Evolutionary conservation across 1,139 yeast genomes (phyloP).

Genomic region (Chernovozyma sophiae-reginae): DNA sequence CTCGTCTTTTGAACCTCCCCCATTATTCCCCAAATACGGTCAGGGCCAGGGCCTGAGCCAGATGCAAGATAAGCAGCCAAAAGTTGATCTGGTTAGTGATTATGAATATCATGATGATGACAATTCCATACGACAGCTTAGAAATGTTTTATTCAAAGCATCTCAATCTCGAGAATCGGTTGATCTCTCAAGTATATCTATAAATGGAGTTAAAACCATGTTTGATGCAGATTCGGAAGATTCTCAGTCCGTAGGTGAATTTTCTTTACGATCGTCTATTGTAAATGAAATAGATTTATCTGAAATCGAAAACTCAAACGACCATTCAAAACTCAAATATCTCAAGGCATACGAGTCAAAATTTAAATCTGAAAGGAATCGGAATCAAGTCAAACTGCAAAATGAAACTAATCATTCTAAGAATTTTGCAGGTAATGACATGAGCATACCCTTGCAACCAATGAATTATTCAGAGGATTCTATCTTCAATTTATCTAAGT

Average conservation of each 20-base stretch:
- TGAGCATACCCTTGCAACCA: conserved; percentile 22
- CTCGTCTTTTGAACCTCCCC: neutral
- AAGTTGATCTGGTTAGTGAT: neutral
- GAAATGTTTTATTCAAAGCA: conserved; percentile 11
- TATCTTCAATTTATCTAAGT: conserved; percentile 29
- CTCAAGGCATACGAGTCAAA: conserved; percentile 20
- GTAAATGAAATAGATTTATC: conserved; percentile 19
- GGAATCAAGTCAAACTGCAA: neutral
- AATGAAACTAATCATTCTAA: conserved; percentile 5
- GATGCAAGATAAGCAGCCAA: too few species aligned
- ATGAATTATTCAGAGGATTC: conserved; percentile 20
- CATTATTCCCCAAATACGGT: conserved; percentile 9
- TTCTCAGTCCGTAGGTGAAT: conserved; percentile 9
- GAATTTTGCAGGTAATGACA: conserved; percentile 9
- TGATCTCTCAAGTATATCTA: conserved; percentile 9
- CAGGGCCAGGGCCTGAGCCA: neutral
- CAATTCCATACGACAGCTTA: conserved; percentile 13
- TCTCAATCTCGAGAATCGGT: conserved; percentile 5
- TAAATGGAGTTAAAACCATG: conserved; percentile 12
- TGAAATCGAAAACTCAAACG: conserved; percentile 9
- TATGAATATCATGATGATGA: conserved; percentile 4
- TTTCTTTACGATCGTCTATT: conserved; percentile 25
- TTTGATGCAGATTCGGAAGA: conserved; percentile 16
- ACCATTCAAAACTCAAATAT: conserved; percentile 26
- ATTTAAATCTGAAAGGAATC: neutral